phyloP scores from a whole-genome alignment of 2,329 filamentous ascomycete species.

The Paraphaeosphaeria sporulosa region DNA sequence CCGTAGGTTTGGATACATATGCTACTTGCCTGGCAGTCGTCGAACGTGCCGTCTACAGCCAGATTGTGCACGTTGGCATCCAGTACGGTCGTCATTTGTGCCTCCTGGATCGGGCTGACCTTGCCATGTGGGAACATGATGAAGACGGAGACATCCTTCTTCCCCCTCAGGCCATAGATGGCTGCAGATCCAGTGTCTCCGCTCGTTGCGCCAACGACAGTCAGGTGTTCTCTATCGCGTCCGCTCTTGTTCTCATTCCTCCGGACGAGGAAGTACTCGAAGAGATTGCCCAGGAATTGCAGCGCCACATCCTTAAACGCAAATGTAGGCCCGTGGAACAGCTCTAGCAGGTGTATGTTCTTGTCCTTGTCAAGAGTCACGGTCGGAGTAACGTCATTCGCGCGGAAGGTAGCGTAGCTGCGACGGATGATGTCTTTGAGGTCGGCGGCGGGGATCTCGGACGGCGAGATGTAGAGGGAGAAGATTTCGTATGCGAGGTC shows the following conservation, averaged over 20 bases:
- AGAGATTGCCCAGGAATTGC: slow-evolving; percentile 95
- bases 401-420: slow-evolving; percentile 90
- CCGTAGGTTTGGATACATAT: not conserved
- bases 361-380: slow-evolving; percentile 74
- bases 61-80: slow-evolving; percentile 94
- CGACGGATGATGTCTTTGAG: slow-evolving; percentile 82
- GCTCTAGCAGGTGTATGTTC: slow-evolving; percentile 85
- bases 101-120: slow-evolving; percentile 90
- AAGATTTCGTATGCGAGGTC: slow-evolving; percentile 87
- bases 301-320: slow-evolving; percentile 93
- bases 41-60: slow-evolving; percentile 88
- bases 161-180: slow-evolving; percentile 92
- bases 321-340: slow-evolving; percentile 96
- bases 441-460: slow-evolving; percentile 82
- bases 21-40: slow-evolving; percentile 81
- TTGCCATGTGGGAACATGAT: slow-evolving; percentile 93
- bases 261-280: slow-evolving; percentile 83
- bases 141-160: slow-evolving; percentile 96
- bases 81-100: slow-evolving; percentile 94
- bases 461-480: slow-evolving; percentile 82
- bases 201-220: slow-evolving; percentile 52
- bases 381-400: slow-evolving; percentile 78
- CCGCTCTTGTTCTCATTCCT: slow-evolving; percentile 75
- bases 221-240: slow-evolving; percentile 63
- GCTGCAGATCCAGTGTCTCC: slow-evolving; percentile 84